Evolutionary conservation across 2,329 filamentous ascomycete species (phyloP), one percentile per base, ranked within the genome.

Genomic region (Achaetomium macrosporum): DNA sequence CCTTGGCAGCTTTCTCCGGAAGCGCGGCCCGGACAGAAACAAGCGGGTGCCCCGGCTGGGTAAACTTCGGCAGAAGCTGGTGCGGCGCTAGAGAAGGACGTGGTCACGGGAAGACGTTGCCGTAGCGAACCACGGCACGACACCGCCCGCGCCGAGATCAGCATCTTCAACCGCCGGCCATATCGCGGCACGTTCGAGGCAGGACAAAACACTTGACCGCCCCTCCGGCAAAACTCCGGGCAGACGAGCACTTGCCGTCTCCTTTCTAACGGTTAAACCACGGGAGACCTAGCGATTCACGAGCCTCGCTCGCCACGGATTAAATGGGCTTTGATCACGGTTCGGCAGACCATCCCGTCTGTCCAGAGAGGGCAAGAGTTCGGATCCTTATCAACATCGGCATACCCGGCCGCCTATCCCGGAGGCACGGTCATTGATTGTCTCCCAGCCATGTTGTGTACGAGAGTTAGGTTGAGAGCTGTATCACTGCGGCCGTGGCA

Each of bases 141-240:
- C 56, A 53, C 48, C 54, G 46, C 56, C 57, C 57, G 56, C 56
- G 46, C 54, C 56, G 42, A 54, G 49, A 56, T 45, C 50, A 57
- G 56, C 55, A 46, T 57, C 52, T 39, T 52, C 45, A 55, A 47
- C 55, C 55, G 45, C 49, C 46, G 31, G 5, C 31, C 31, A 37
- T 31, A 20, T 41, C 48, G 31, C 48, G 48, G 48, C 41, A 39
- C 25, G 8, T 33, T 10, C 41, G 37, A 52, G 30, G 12, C 36
- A 42, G 40, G 45, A 30, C 41, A n/a, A n/a, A n/a, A n/a, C n/a
- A n/a, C n/a, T 37, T n/a, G 35, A 19, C 41, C 15, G 40, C 42
- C 36, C 46, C 35, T 36, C 39, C 40, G 47, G 53, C 44, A 54
- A 55, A 55, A 50, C 31, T 37, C 33, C 47, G 35, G 49, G 17